These are phyloP conservation scores for Kodamaea neixiangensis DNA, from an alignment of 805 yeast genomes.

Conservation along the genomic window DNA sequence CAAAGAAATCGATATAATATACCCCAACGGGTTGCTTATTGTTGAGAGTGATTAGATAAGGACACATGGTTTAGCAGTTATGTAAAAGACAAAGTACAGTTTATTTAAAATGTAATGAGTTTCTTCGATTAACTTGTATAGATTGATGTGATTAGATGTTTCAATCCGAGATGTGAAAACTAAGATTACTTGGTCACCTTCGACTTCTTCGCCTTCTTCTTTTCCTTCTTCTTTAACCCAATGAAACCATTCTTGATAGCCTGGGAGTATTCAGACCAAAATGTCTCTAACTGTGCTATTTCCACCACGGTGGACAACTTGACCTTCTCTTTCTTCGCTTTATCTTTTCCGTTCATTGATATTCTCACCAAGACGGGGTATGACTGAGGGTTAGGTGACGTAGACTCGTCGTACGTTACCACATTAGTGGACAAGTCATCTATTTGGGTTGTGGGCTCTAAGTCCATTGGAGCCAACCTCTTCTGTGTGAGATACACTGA, in stretches of 20 bases:
- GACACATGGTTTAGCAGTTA: too few relatives aligned
- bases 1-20: conserved; percentile 58
- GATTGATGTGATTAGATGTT: neutral
- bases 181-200: conserved; percentile 34
- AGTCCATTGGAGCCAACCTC: conserved; percentile 37
- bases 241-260: conserved; percentile 68
- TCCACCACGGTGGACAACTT: conserved; percentile 75
- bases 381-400: conserved; percentile 27
- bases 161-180: too few relatives aligned
- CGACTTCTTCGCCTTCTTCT: conserved; percentile 65
- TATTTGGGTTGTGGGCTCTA: conserved; percentile 16
- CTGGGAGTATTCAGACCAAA: conserved; percentile 77
- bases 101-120: neutral
- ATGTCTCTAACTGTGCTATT: conserved; percentile 58
- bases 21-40: conserved; percentile 54
- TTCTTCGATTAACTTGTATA: neutral
- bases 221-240: conserved; percentile 82
- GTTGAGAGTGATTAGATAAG: conserved; percentile 43
- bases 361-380: conserved; percentile 72
- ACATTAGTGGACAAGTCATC: conserved; percentile 40
- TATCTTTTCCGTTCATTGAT: conserved; percentile 50
- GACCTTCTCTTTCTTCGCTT: conserved; percentile 48
- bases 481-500: conserved; percentile 64
- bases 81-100: neutral
- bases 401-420: conserved; percentile 17